A percentile compares a stretch with the other conserved stretches of the same genome.
phyloP scores from a whole-genome alignment of 2,329 filamentous ascomycete species.

The Colletotrichum phormii region DNA sequence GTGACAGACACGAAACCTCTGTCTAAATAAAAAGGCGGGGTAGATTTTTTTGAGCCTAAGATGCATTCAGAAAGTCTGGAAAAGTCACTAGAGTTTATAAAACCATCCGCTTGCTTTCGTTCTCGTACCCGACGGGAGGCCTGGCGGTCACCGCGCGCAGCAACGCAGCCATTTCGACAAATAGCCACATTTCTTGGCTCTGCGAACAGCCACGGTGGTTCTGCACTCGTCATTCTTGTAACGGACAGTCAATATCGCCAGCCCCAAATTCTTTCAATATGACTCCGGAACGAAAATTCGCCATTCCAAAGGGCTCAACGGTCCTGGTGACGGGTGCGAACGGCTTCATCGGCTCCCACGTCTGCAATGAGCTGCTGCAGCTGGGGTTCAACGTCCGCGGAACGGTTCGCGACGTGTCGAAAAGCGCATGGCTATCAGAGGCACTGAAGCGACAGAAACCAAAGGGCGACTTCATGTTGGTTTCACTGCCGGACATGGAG shows the following conservation, averaged over 20 bases:
- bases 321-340: slow-evolving; percentile 56
- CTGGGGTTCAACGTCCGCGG: slow-evolving; percentile 52
- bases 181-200: not conserved
- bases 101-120: slow-evolving; percentile 7
- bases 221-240: not conserved
- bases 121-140: not conserved
- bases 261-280: slow-evolving; percentile 14
- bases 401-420: slow-evolving; percentile 49
- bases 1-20: slow-evolving; percentile 26
- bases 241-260: not conserved
- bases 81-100: not conserved
- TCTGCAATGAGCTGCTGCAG: slow-evolving; percentile 48
- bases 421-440: slow-evolving; percentile 43
- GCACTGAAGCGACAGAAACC: slow-evolving; percentile 45
- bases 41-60: not conserved
- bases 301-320: slow-evolving; percentile 20
- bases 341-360: slow-evolving; percentile 55
- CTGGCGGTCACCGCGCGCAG: not conserved
- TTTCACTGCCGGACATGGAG: slow-evolving; percentile 48
- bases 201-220: not conserved
- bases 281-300: slow-evolving; percentile 23
- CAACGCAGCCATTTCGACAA: not conserved
- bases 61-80: not conserved
- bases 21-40: slow-evolving; percentile 24
- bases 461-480: slow-evolving; percentile 47